Evolutionary conservation across 352 stramenopile species (phyloP), one percentile per base, ranked within the genome.

Genomic region (Pythium aquatile): DNA sequence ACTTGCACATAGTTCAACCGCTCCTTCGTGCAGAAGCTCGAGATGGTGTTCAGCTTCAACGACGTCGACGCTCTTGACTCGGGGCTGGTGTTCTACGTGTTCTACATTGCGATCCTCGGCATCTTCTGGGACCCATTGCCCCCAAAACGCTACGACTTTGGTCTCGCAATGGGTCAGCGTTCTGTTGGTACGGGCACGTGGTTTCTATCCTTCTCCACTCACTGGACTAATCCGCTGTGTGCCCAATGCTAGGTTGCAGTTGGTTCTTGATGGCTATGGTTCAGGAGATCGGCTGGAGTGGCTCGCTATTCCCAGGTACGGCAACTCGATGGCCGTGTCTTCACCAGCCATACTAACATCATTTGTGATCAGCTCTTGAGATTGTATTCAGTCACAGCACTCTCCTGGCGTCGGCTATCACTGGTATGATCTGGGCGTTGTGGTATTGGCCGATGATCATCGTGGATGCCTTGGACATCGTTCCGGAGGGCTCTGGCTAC

Each of bases 401-500:
- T n/a, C 82, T 93, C 44, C 70, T 95, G n/a, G 87, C 87, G n/a
- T 93, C 87, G 7, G 83, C 86, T 42, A 83, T 90, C 55, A 95
- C 87, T 2, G 87, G 87, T 3, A 79, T 90, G 62, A 78, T 95
- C 56, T 95, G 87, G 87, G 87, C 87, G 1, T 44, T 92, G 32
- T 95, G 85, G 85, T 78, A 95, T 65, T 95, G 87, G 87, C 87
- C 87, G 4, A 92, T 95, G 81, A 92, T 95, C 75, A 87, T 95
- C 52, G 87, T 78, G 26, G 87, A 95, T n/a, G 80, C 85, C n/a
- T 55, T 91, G 46, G 79, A 90, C 16, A 70, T 90, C 10, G 73
- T 95, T 39, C 87, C 87, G 0, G 66, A 74, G 10, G 87, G 85
- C 9, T 93, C 87, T 5, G 87, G 83, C 20, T 95, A 95, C 51